phyloP scores from a whole-genome alignment of 208 protist species.

The Herpetomonas samuelpessoai region DNA sequence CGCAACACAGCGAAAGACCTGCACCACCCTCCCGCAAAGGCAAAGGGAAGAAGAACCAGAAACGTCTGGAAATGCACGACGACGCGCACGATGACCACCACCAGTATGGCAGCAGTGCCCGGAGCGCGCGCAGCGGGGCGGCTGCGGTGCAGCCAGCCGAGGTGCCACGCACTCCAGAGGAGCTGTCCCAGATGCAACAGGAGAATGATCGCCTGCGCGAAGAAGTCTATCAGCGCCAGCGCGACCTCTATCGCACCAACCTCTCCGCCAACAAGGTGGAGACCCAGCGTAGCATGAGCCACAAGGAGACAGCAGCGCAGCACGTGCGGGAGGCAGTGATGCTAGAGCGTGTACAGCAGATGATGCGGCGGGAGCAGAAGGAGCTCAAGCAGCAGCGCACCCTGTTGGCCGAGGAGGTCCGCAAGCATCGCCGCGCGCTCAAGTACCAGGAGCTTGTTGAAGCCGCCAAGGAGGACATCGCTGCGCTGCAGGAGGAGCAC shows the following conservation, averaged over 20 bases:
- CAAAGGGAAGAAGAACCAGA: too few relatives aligned
- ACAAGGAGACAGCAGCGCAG: slow-evolving; percentile 26
- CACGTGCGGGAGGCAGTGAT: slow-evolving; percentile 40
- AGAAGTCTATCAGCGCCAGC: slow-evolving; percentile 30
- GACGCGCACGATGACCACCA: background rate
- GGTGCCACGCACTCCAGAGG: slow-evolving; percentile 32
- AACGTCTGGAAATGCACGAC: background rate
- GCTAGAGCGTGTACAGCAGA: slow-evolving; percentile 35
- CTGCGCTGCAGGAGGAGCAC: slow-evolving; percentile 43
- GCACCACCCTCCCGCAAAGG: too few relatives aligned
- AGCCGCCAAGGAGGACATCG: slow-evolving; percentile 49
- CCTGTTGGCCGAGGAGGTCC: slow-evolving; percentile 37
- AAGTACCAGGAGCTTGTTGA: slow-evolving; percentile 47
- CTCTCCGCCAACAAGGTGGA: slow-evolving; percentile 14
- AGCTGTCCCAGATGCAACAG: slow-evolving; percentile 36
- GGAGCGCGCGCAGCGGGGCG: slow-evolving; percentile 2
- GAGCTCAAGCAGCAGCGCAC: slow-evolving; percentile 33
- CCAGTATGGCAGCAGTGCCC: background rate
- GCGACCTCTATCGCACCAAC: slow-evolving; percentile 21
- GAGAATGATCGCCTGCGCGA: slow-evolving; percentile 50
- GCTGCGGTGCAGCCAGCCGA: slow-evolving; percentile 8
- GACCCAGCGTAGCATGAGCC: slow-evolving; percentile 7
- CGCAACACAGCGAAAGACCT: too few relatives aligned
- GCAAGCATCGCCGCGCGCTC: slow-evolving; percentile 33
- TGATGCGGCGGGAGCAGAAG: slow-evolving; percentile 43